A percentile compares a stretch with the other conserved stretches of the same genome.
phyloP scores from a whole-genome alignment of 2,329 filamentous ascomycete genomes.

The Dryadomyces quercivorus region DNA sequence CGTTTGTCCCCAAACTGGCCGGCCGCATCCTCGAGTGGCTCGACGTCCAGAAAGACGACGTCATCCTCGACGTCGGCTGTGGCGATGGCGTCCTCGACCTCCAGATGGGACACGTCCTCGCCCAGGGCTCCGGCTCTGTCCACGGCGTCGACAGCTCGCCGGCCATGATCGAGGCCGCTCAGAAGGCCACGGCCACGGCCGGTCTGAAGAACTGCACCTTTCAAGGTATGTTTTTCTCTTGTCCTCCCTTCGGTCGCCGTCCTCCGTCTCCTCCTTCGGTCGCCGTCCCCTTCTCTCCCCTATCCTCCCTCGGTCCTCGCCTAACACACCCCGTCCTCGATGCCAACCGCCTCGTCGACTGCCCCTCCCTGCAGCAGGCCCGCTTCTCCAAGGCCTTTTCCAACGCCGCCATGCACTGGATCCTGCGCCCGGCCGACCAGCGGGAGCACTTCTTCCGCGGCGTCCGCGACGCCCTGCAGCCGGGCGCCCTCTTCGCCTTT shows the following conservation, averaged over 20 bases:
- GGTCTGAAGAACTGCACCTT: constrained; percentile 27
- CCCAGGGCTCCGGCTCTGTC: constrained; percentile 32
- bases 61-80: constrained; percentile 51
- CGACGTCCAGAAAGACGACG: constrained; percentile 43
- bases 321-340: constrained; percentile 32
- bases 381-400: constrained; percentile 47
- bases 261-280: no score
- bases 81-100: constrained; percentile 49
- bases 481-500: constrained; percentile 48
- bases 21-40: constrained; percentile 46
- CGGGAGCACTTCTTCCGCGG: constrained; percentile 40
- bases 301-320: no score
- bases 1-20: constrained; percentile 51
- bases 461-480: constrained; percentile 37
- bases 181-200: constrained; percentile 24
- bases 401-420: constrained; percentile 57
- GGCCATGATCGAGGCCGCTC: constrained; percentile 44
- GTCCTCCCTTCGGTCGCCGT: neutral
- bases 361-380: constrained; percentile 22
- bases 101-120: constrained; percentile 35
- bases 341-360: constrained; percentile 25
- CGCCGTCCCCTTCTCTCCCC: no score
- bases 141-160: constrained; percentile 47
- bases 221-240: constrained; percentile 23
- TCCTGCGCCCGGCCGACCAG: constrained; percentile 37